Evolutionary conservation across 139 green algal genomes (phyloP), one percentile per base, ranked within the genome.

Genomic region (Pycnococcus provasolii): DNA sequence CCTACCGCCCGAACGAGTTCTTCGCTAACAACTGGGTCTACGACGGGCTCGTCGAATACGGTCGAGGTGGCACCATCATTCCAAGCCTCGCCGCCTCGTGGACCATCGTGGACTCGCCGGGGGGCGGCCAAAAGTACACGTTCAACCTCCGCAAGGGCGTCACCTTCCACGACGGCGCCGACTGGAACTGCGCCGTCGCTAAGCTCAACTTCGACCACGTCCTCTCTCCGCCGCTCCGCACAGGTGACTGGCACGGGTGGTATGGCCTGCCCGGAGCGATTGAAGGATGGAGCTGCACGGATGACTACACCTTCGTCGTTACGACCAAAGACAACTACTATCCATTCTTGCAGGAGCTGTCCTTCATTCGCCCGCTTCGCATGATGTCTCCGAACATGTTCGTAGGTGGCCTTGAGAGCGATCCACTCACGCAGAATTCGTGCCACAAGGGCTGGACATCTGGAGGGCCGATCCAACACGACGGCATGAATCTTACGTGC

Each of bases 1-100:
- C 63, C 5, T 70, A 70, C 63, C 8, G 63, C 7, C 63, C 63
- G 5, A 70, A 70, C 42, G 63, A 70, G 51, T 70, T 70, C 51
- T 70, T 70, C 42, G 63, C 63, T 37, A 70, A 70, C 63, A 70
- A 70, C 42, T 70, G 63, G 63, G 63, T 70, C 15, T 70, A 70
- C 51, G 63, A 70, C 4, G 63, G 63, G n/a, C 42, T 70, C 4
- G 63, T 70, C 9, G 63, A 60, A 47, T 70, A 70, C 63, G 63
- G 51, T 4, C 9, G 45, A 9, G 45, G n/a, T 6, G 63, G 63
- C n/a, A 9, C 63, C 9, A 68, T 70, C 15, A 4, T 70, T 6
- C 63, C 63, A 4, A 26, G 45, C 48, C 63, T 70, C 51, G 63
- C 63, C 5, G 63, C 44, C 40, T 48, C 48, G 7, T 70, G 63